Base-by-base conservation (phyloP, 495 filamentous ascomycete genomes). In the Aspergillus nanangensis region DNA sequence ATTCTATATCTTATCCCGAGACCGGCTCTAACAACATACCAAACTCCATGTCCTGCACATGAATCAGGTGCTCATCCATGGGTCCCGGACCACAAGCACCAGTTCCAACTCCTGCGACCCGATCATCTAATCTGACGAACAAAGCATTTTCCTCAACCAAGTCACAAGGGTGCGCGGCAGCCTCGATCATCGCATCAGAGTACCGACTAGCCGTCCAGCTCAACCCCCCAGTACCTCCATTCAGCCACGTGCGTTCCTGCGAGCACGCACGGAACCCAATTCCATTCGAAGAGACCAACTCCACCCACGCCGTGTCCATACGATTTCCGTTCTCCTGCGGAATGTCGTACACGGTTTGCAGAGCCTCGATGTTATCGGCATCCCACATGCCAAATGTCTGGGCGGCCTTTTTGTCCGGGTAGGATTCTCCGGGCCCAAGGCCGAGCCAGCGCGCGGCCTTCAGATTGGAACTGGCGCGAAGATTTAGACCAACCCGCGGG, bases 291-390 rank as follows among this genome's bases (percentile, higher is more conserved):
- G n/a, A n/a, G n/a, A n/a, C n/a, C n/a, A n/a, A n/a, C n/a, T 76
- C 62, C 15, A 84, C 65, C 77, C 81, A 85, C 15, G 75, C 55
- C 4, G 75, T 78, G 15, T 77, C 80, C 33, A 74, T 78, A 14
- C 79, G 62, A 46, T 85, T 85, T 25, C 78, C 75, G 38, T 67
- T 74, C 47, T 86, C 82, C 45, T 85, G 82, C 0, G 81, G 82
- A 25, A 76, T 73, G 31, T 86, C 82, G 53, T 83, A 85, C 3
- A 67, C 59, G 1, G 74, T 75, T 43, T 74, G 73, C 33, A 85
- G 68, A 3, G 74, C 63, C 9, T 62, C 62, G 3, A 77, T 61
- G 7, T 38, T 45, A 3, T 59, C 63, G 4, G 55, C 48, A 61
- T 75, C n/a, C n/a, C n/a, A 83, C 7, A 74, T 53, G 7, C 79